Evolutionary conservation across 192 early-diverging fungal genomes (phyloP), one percentile per base, ranked within the genome.

Genomic region (Pilaira anomala): DNA sequence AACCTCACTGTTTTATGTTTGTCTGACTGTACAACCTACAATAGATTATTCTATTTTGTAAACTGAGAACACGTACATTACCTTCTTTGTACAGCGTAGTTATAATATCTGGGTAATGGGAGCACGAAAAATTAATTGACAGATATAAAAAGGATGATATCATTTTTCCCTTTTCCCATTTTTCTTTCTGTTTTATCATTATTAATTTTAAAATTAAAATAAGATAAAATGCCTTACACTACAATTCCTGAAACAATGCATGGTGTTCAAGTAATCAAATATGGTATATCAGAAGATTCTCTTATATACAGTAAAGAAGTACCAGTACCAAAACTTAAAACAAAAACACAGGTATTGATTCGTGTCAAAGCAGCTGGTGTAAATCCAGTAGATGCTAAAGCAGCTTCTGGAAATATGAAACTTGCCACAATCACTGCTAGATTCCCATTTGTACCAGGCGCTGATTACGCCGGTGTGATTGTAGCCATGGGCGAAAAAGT

Each of bases 341-440:
- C 21, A 29, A 48, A 46, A 4, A 44, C 57, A 2, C 45, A 68
- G 9, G 33, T 68, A 7, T 30, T 68, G 18, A 39, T 68, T 6
- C 21, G 19, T 12, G 40, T 68, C 25, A 52, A 67, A 8, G 65
- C 60, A 4, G 60, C 71, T n/a, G 66, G 71, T 46, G 54, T 73
- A 2, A 63, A 73, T n/a, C 54, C 66, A 9, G 53, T 63, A 3
- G 71, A 73, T 14, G 44, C 54, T 18, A 60, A 63, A 29, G 11
- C 54, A 0, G 25, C 66, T 8, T 21, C 48, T 18, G 71, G 71
- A 24, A 64, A 51, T 18, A 19, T 67, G 6, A 9, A 14, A n/a
- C 7, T 60, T 14, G 14, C 57, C 1, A 19, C 46, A 0, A 53
- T 65, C 33, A 39, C 8, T 3, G 18, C 61, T 22, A n/a, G 19